These are phyloP conservation scores for Dictyostelium citrinum DNA, from an alignment of 78 protist species.

Conservation along the genomic window DNA sequence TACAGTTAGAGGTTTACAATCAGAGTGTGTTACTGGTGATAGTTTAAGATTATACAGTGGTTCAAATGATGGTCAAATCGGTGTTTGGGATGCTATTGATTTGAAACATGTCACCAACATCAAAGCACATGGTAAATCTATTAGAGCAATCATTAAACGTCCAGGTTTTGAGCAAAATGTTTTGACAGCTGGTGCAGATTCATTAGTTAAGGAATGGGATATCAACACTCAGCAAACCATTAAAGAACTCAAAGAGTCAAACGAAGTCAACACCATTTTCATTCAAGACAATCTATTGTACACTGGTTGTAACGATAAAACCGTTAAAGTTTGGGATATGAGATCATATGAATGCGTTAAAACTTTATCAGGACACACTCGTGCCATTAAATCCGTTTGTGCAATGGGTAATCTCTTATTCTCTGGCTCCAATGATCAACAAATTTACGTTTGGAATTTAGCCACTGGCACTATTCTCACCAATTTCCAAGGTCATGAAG, in stretches of 20 bases:
- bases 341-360: constrained; percentile 48
- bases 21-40: constrained; percentile 60
- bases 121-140: constrained; percentile 45
- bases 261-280: constrained; percentile 48
- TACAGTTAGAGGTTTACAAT: constrained; percentile 62
- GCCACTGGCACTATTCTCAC: constrained; percentile 40
- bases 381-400: constrained; percentile 71
- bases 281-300: constrained; percentile 59
- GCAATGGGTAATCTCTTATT: constrained; percentile 51
- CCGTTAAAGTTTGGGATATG: constrained; percentile 83
- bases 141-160: constrained; percentile 8
- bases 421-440: constrained; percentile 76
- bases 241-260: constrained; percentile 54
- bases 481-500: constrained; percentile 76
- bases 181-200: constrained; percentile 69
- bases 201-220: constrained; percentile 46
- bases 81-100: constrained; percentile 53
- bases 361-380: constrained; percentile 60
- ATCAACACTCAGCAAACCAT: constrained; percentile 14
- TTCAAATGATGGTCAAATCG: constrained; percentile 55
- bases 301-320: constrained; percentile 81
- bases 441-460: constrained; percentile 65
- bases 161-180: neutral
- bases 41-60: constrained; percentile 17
- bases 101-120: constrained; percentile 44